These are phyloP conservation scores for Hanseniaspora occidentalis DNA, from an alignment of 805 yeast genomes.

Conservation along the genomic window DNA sequence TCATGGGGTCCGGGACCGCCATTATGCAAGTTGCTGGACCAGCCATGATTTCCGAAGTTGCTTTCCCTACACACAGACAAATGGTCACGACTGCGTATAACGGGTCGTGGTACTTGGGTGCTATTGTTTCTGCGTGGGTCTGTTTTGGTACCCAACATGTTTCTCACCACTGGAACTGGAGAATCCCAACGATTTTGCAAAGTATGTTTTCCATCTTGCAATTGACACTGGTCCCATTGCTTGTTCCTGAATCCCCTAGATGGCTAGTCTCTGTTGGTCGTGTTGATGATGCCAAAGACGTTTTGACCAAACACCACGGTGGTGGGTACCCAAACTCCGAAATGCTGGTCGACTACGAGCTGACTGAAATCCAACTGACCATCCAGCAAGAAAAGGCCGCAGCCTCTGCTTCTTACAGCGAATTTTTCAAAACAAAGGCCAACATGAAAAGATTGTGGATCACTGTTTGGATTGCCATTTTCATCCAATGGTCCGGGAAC, in stretches of 20 bases:
- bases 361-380: constrained; percentile 29
- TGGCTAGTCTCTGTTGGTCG: constrained; percentile 30
- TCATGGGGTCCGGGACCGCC: constrained; percentile 36
- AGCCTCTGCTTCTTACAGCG: constrained; percentile 24
- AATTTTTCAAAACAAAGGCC: constrained; percentile 27
- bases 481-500: constrained; percentile 40
- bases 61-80: constrained; percentile 35
- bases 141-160: constrained; percentile 32
- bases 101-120: constrained; percentile 41
- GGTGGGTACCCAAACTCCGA: constrained; percentile 27
- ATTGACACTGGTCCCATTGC: constrained; percentile 25
- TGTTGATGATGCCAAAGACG: constrained; percentile 29
- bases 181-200: constrained; percentile 42
- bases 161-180: constrained; percentile 33
- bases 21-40: constrained; percentile 34
- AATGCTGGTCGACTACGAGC: constrained; percentile 26
- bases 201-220: constrained; percentile 35
- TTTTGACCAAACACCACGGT: constrained; percentile 30
- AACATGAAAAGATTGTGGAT: constrained; percentile 32
- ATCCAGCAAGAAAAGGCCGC: constrained; percentile 29
- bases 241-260: constrained; percentile 40
- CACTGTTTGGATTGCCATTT: constrained; percentile 22
- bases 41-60: constrained; percentile 36
- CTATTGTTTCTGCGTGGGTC: constrained; percentile 40
- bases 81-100: constrained; percentile 35